phyloP scores from a whole-genome alignment of 2,329 filamentous ascomycete genomes.

The Paracoccidioides brasiliensis region DNA sequence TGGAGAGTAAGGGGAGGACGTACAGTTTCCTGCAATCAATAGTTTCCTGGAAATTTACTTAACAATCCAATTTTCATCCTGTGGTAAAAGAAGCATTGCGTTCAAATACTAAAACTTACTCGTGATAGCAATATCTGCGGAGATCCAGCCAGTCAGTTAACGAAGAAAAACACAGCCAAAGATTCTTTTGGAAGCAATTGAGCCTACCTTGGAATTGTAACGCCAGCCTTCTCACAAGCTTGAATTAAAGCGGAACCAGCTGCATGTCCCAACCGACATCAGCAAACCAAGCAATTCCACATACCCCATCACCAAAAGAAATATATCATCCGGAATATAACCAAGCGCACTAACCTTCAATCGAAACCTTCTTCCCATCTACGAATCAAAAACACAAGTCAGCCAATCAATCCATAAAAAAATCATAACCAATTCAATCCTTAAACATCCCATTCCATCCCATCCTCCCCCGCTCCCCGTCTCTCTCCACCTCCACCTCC shows the following conservation, averaged over 20 bases:
- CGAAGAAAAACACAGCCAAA: background rate
- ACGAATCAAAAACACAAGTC: conserved; percentile 17
- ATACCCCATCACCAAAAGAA: conserved; percentile 24
- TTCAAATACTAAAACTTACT: conserved; percentile 44
- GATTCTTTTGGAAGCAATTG: background rate
- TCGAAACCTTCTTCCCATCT: conserved; percentile 97
- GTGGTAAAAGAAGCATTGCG: background rate
- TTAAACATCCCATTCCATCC: background rate
- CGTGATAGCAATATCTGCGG: conserved; percentile 90
- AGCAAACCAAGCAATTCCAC: background rate
- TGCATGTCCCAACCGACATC: conserved; percentile 28
- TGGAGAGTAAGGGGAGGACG: conserved; percentile 4
- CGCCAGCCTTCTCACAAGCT: conserved; percentile 95
- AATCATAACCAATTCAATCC: conserved; percentile 10
- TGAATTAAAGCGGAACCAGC: conserved; percentile 95
- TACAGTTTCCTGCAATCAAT: conserved; percentile 96
- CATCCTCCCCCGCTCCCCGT: background rate
- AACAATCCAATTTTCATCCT: background rate
- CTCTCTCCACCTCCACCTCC: too few species aligned
- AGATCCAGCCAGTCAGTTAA: conserved; percentile 6
- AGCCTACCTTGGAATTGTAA: conserved; percentile 66
- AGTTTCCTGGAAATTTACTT: conserved; percentile 53
- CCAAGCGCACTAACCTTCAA: conserved; percentile 55
- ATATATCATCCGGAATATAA: background rate
- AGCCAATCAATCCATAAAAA: conserved; percentile 12